Conservation (phyloP, 1,139 yeast species). For the Hyphopichia pseudoburtonii region DNA sequence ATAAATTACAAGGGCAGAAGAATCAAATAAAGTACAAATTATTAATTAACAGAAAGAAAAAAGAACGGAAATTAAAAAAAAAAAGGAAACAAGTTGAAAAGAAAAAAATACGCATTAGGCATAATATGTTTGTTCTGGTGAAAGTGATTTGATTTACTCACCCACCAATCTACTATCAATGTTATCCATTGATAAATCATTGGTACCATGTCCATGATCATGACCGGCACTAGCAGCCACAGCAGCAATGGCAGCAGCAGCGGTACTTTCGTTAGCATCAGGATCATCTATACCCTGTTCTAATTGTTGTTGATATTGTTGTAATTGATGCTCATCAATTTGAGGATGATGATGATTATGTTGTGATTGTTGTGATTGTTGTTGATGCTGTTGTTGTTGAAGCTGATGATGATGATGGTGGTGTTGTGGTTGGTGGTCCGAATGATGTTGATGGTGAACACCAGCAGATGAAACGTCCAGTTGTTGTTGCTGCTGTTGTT, state of each 20-base stretch:
- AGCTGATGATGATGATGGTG: too few species aligned
- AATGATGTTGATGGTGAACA: too few species aligned
- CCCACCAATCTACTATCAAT: slow-evolving; percentile 50
- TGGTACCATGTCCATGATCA: slow-evolving; percentile 26
- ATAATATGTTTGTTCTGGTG: background rate
- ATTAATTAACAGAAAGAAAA: too few species aligned
- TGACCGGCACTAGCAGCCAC: slow-evolving; percentile 32
- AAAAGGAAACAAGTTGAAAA: background rate
- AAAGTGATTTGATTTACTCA: slow-evolving; percentile 21
- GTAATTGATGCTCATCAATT: slow-evolving; percentile 30
- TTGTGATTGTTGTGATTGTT: slow-evolving; percentile 37
- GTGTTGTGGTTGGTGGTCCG: slow-evolving; percentile 30
- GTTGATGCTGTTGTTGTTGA: slow-evolving; percentile 38
- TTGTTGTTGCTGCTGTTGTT: too few species aligned
- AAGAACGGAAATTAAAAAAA: slow-evolving; percentile 3
- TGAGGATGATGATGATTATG: slow-evolving; percentile 26
- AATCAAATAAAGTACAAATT: background rate
- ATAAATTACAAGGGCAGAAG: too few species aligned
- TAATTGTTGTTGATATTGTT: slow-evolving; percentile 34
- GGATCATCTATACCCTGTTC: slow-evolving; percentile 28
- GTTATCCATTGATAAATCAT: slow-evolving; percentile 47
- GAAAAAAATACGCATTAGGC: too few species aligned
- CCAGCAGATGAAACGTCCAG: too few species aligned
- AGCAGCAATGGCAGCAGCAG: slow-evolving; percentile 47
- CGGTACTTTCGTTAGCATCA: slow-evolving; percentile 25